Evolutionary conservation across 768 basidiomycete species (phyloP), one percentile per base, ranked within the genome.

Genomic region (Xanthoconium purpureum): DNA sequence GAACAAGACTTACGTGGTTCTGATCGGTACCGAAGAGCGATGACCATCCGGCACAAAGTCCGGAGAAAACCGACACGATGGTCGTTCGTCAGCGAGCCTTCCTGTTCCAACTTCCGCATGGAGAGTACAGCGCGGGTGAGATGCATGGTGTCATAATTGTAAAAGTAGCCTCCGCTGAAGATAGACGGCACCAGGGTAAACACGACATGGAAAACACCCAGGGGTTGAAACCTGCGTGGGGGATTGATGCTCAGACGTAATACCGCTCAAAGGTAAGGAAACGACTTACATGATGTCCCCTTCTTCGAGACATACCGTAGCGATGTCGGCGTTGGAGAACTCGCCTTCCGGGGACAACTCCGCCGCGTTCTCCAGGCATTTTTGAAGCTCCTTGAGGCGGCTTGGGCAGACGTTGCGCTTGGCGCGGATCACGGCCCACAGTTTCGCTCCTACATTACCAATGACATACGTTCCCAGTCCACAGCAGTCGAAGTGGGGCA

Each of bases 61-160:
- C 17, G 46, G 1, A 48, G 1, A 17, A 52, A 51, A 3, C 53
- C 47, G 0, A n/a, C 11, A 0, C 18, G 20, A 0, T 52, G 1
- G 3, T 60, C 32, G 13, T 58, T 60, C 0, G 39, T 57, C 0
- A 54, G 12, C 0, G 32, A 14, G 0, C 3, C 30, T 0, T 44
- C 39, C 13, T 39, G 4, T 3, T 28, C 35, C 5, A 37, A 0
- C 5, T 12, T 14, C 6, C 5, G 7, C 35, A 48, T n/a, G 12
- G 1, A 20, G 29, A 39, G 37, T 6, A 29, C 37, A 2, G 18
- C 46, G 4, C 24, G 24, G 24, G 48, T 58, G 0, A 54, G 30
- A 13, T 61, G 60, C 44, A 61, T 59, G 0, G 20, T 58, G 0
- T 58, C 13, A 3, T 54, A 55, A 11, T 39, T 48, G 24, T 51